phyloP scores from a whole-genome alignment of 2,329 filamentous ascomycete species.

The Metarhizium guizhouense region DNA sequence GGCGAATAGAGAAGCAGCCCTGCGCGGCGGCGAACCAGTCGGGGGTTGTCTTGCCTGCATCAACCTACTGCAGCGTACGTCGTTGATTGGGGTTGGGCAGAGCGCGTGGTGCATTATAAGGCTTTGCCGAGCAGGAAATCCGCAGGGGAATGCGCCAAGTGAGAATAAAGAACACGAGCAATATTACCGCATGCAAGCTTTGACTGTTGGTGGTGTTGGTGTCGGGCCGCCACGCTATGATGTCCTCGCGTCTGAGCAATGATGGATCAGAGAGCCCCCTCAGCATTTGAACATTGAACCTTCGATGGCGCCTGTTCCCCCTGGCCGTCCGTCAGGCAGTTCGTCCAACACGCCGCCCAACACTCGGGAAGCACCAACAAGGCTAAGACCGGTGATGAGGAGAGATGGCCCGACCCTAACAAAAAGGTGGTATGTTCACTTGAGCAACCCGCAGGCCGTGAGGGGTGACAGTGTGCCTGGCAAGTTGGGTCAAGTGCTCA shows the following conservation, averaged over 20 bases:
- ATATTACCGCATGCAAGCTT: background rate
- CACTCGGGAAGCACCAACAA: background rate
- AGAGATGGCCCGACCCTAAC: background rate
- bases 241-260: background rate
- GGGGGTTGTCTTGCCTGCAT: slow-evolving; percentile 14
- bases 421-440: background rate
- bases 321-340: background rate
- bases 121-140: background rate
- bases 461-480: background rate
- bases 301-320: background rate
- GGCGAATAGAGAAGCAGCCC: slow-evolving; percentile 7
- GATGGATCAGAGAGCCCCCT: background rate
- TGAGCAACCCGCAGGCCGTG: background rate
- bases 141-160: background rate
- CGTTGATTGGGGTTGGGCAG: slow-evolving; percentile 10
- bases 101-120: background rate
- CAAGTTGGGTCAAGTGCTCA: background rate
- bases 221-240: slow-evolving; percentile 4
- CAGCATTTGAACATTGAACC: no score
- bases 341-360: background rate
- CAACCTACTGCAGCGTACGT: slow-evolving; percentile 10
- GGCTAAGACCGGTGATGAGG: background rate
- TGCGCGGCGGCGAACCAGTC: slow-evolving; percentile 12
- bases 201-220: background rate
- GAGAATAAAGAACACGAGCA: background rate